These are phyloP conservation scores for Aspergillus leporis DNA, from an alignment of 495 filamentous ascomycete species.

Conservation along the genomic window DNA sequence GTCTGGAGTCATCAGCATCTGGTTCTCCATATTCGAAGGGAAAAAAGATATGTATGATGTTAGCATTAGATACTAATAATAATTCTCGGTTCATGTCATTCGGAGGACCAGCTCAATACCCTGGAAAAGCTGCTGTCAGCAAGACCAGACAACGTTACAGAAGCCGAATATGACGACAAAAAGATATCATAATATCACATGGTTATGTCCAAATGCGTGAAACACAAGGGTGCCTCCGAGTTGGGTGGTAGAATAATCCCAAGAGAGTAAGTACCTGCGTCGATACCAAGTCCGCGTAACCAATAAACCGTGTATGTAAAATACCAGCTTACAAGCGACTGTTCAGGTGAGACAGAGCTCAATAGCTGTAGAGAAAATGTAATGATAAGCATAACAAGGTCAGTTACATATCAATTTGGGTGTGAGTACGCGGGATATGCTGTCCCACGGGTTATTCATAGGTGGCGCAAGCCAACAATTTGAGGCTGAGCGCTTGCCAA, in stretches of 20 bases:
- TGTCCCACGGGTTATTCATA: neutral
- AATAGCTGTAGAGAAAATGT: neutral
- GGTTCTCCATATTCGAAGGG: neutral
- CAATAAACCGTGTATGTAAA: constrained; percentile 3
- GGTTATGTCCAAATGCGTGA: neutral
- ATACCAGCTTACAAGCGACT: constrained; percentile 3
- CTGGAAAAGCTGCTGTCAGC: neutral
- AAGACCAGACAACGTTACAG: neutral
- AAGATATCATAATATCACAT: neutral
- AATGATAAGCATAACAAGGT: constrained; percentile 2
- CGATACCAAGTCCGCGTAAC: constrained; percentile 5
- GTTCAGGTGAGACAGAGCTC: neutral
- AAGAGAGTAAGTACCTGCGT: constrained; percentile 2
- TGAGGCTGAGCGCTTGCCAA: constrained; percentile 36
- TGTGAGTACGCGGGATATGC: constrained; percentile 27
- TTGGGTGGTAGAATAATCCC: neutral
- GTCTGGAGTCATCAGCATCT: neutral
- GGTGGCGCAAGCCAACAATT: constrained; percentile 11
- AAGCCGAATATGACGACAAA: neutral
- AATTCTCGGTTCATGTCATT: neutral
- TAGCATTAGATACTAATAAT: constrained; percentile 1
- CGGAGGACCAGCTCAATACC: neutral
- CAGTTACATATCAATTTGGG: constrained; percentile 27
- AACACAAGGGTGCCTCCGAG: neutral
- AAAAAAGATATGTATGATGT: neutral